Evolutionary conservation across 2,329 filamentous ascomycete species (phyloP).

Genomic region (Chaetothyriales sp.): DNA sequence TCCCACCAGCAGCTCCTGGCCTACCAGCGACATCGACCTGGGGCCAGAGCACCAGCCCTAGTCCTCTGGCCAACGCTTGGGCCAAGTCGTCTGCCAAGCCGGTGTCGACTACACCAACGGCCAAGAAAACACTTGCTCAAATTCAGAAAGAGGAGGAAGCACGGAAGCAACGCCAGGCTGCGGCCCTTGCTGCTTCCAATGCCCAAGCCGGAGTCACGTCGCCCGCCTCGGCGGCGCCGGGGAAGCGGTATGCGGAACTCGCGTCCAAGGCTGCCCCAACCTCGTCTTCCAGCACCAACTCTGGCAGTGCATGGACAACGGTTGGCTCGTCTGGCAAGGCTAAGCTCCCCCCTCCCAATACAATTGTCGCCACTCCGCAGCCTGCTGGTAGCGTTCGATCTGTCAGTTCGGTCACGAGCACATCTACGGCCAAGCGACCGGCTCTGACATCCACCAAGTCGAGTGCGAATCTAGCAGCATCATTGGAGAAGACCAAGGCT

Average conservation of each 20-base stretch:
- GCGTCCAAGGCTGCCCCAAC: slow-evolving; percentile 56
- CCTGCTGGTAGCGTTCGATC: slow-evolving; percentile 28
- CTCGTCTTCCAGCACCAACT: slow-evolving; percentile 25
- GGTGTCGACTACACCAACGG: slow-evolving; percentile 23
- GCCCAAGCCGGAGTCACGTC: slow-evolving; percentile 34
- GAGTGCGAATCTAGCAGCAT: slow-evolving; percentile 13
- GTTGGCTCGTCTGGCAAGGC: slow-evolving; percentile 88
- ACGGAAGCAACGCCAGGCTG: slow-evolving; percentile 61
- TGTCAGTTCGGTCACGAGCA: slow-evolving; percentile 23
- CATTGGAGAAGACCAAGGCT: slow-evolving; percentile 42
- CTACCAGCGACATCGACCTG: slow-evolving; percentile 80
- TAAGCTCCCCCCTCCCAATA: slow-evolving; percentile 55
- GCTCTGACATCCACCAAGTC: slow-evolving; percentile 36
- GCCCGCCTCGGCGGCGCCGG: slow-evolving; percentile 32
- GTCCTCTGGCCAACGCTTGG: slow-evolving; percentile 31
- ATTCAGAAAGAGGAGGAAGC: slow-evolving; percentile 94
- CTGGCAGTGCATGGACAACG: slow-evolving; percentile 68
- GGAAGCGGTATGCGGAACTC: slow-evolving; percentile 89
- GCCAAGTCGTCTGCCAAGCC: slow-evolving; percentile 33
- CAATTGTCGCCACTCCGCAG: slow-evolving; percentile 34
- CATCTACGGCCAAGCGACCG: slow-evolving; percentile 37
- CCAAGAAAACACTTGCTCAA: slow-evolving; percentile 83
- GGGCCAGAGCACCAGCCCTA: slow-evolving; percentile 60
- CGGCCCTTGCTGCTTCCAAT: slow-evolving; percentile 30
- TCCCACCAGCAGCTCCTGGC: slow-evolving; percentile 59